phyloP scores from a whole-genome alignment of 768 basidiomycete genomes.

The Lactarius akahatsu region DNA sequence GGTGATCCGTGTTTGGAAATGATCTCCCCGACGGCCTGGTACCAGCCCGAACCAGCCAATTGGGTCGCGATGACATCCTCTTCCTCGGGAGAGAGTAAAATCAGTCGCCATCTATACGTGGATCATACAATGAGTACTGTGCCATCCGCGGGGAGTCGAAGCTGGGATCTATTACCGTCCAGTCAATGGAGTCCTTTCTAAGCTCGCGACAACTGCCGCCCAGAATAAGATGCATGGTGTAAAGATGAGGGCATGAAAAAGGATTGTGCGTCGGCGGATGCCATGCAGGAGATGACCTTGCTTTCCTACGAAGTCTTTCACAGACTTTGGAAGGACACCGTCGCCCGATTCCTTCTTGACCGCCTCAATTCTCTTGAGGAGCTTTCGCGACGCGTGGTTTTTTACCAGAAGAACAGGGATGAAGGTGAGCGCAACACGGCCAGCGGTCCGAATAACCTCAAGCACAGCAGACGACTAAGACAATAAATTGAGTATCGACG shows the following conservation, averaged over 20 bases:
- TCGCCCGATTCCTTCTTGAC: conserved; percentile 35
- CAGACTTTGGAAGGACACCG: conserved; percentile 39
- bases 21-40: conserved; percentile 75
- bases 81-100: conserved; percentile 88
- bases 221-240: conserved; percentile 63
- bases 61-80: conserved; percentile 86
- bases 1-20: conserved; percentile 61
- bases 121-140: conserved; percentile 1
- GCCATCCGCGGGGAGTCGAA: not conserved
- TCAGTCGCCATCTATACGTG: conserved; percentile 72
- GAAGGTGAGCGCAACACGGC: conserved; percentile 71
- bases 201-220: conserved; percentile 66
- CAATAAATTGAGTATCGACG: conserved; percentile 22
- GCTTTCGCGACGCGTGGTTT: conserved; percentile 50
- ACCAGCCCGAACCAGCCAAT: conserved; percentile 85
- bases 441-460: conserved; percentile 66
- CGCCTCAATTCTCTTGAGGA: conserved; percentile 52
- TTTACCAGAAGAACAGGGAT: conserved; percentile 66
- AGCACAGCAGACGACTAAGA: conserved; percentile 70
- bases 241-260: conserved; percentile 56
- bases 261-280: conserved; percentile 49
- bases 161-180: conserved; percentile 53
- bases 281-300: conserved; percentile 47
- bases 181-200: conserved; percentile 81
- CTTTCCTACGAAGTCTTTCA: conserved; percentile 49